phyloP scores from a whole-genome alignment of 306 rosid genomes.

The Cucurbita ficifolia region DNA sequence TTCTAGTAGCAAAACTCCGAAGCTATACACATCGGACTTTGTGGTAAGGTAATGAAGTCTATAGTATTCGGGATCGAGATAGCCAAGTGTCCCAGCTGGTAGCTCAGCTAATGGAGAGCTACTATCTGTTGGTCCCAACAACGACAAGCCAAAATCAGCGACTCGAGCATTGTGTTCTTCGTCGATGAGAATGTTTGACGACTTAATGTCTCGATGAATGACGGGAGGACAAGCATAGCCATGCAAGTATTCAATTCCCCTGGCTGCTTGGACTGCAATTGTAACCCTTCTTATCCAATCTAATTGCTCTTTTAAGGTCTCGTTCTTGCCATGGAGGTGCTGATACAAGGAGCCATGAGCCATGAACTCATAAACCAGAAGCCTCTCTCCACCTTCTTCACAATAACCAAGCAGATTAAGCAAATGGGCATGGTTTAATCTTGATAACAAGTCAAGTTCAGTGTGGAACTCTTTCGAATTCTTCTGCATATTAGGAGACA shows the following conservation, averaged over 20 bases:
- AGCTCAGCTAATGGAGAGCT: slow-evolving; percentile 76
- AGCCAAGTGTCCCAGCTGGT: slow-evolving; percentile 93
- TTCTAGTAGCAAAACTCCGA: slow-evolving; percentile 76
- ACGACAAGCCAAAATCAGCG: slow-evolving; percentile 79
- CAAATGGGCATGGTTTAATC: slow-evolving; percentile 79
- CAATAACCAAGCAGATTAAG: slow-evolving; percentile 81
- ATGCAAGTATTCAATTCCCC: slow-evolving; percentile 81
- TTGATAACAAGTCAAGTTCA: slow-evolving; percentile 69
- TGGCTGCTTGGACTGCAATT: slow-evolving; percentile 83
- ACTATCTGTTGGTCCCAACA: slow-evolving; percentile 76
- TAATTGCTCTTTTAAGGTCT: slow-evolving; percentile 49
- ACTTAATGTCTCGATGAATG: slow-evolving; percentile 80
- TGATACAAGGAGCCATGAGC: slow-evolving; percentile 85
- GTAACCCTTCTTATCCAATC: slow-evolving; percentile 90
- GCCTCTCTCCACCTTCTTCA: slow-evolving; percentile 81
- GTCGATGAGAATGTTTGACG: slow-evolving; percentile 89
- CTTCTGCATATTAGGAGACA: slow-evolving; percentile 68
- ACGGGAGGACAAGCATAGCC: slow-evolving; percentile 89
- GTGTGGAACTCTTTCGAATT: slow-evolving; percentile 78
- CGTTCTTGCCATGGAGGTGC: slow-evolving; percentile 64
- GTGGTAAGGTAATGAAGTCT: slow-evolving; percentile 95
- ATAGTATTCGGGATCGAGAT: slow-evolving; percentile 94
- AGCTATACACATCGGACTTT: slow-evolving; percentile 90
- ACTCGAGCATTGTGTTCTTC: slow-evolving; percentile 96
- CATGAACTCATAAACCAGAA: slow-evolving; percentile 88